phyloP scores from a whole-genome alignment of 176 grass and related monocot genomes.

The Lolium perenne region DNA sequence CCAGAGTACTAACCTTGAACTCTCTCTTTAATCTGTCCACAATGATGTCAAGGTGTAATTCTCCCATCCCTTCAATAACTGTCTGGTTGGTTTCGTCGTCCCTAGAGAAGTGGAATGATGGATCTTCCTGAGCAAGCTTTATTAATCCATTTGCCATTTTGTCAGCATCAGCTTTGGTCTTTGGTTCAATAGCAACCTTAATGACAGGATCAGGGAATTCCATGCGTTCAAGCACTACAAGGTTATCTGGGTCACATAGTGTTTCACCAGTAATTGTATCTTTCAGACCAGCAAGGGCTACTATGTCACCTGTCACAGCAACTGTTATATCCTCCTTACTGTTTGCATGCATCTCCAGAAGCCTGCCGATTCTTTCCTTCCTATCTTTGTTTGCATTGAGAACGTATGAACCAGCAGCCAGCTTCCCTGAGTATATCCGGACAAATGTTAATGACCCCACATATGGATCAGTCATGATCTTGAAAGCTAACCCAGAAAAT shows the following conservation, averaged over 20 bases:
- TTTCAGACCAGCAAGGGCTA: constrained; percentile 93
- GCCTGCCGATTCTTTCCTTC: constrained; percentile 94
- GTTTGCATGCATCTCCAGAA: constrained; percentile 99
- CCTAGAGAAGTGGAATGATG: constrained; percentile 98
- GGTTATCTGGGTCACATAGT: constrained; percentile 75
- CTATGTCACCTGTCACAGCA: constrained; percentile 89
- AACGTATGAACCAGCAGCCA: constrained; percentile 84
- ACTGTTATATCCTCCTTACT: constrained; percentile 89
- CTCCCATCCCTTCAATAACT: constrained; percentile 99
- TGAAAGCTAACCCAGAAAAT: constrained; percentile 97
- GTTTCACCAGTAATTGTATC: constrained; percentile 98
- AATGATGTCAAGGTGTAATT: constrained; percentile 98
- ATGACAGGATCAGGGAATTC: constrained; percentile 99
- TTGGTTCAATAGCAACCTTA: constrained; percentile 98
- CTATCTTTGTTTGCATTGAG: constrained; percentile 97
- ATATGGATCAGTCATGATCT: constrained; percentile 98
- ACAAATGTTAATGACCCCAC: constrained; percentile 97
- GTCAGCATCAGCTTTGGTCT: constrained; percentile 97
- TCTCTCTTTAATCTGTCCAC: constrained; percentile 93
- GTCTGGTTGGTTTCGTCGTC: constrained; percentile 98
- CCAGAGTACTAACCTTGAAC: constrained; percentile 73
- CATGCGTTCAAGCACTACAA: constrained; percentile 95
- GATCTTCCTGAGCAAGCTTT: constrained; percentile 96
- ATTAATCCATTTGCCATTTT: constrained; percentile 92
- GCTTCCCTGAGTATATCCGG: constrained; percentile 89